These are phyloP conservation scores for Trichoderma erinaceum DNA, from an alignment of 495 filamentous ascomycete species.

Conservation along the genomic window DNA sequence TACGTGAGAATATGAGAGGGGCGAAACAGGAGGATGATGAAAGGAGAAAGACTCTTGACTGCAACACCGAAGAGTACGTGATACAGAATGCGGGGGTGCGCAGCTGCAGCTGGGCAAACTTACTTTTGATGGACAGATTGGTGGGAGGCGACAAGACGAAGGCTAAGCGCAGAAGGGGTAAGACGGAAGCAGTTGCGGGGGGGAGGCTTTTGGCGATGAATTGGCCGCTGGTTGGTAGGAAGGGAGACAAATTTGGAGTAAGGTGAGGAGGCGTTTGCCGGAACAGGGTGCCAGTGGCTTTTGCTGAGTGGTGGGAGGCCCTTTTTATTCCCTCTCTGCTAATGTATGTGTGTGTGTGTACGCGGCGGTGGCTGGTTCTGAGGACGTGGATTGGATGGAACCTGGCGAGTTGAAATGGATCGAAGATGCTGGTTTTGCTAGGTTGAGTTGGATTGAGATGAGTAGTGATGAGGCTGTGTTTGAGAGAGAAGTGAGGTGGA, in stretches of 20 bases:
- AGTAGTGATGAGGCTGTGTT: background rate
- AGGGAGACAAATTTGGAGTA: conserved; percentile 1
- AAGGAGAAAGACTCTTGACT: background rate
- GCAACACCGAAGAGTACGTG: background rate
- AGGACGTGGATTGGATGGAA: background rate
- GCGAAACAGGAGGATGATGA: conserved; percentile 3
- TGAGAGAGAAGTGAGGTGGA: background rate
- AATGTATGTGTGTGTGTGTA: background rate
- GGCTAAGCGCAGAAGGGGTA: conserved; percentile 3
- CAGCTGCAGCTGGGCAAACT: conserved; percentile 9
- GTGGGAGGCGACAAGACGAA: conserved; percentile 1
- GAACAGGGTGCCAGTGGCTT: conserved; percentile 5
- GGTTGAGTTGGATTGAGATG: background rate
- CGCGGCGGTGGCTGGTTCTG: background rate
- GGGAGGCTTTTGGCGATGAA: conserved; percentile 1
- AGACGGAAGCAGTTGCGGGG: conserved; percentile 10
- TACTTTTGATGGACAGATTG: conserved; percentile 13
- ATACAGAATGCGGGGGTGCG: conserved; percentile 11
- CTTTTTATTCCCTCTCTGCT: background rate
- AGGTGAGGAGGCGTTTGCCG: conserved; percentile 12
- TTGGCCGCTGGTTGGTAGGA: background rate
- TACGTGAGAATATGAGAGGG: conserved; percentile 2
- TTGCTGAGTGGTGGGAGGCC: background rate
- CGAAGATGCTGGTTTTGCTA: background rate
- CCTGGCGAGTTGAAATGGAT: background rate